Conservation (phyloP, 495 filamentous ascomycete genomes). For the Diplogelasinospora grovesii region DNA sequence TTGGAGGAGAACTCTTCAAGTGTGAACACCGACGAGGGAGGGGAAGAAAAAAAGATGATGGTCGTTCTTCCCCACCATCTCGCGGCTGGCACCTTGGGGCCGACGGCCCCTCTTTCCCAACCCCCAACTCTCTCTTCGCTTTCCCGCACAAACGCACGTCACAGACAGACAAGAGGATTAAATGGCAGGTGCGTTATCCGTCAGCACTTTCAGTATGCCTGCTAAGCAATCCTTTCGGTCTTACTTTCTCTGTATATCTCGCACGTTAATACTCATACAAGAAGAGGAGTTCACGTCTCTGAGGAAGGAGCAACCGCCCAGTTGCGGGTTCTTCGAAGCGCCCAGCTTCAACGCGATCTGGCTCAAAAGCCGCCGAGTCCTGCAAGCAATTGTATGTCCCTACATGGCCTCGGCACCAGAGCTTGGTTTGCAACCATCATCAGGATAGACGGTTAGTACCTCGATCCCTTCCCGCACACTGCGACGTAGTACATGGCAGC, state of each 20-base stretch:
- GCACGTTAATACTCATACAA: too few species aligned
- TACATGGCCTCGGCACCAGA: slow-evolving; percentile 16
- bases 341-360: too few species aligned
- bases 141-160: too few species aligned
- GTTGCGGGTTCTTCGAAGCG: too few species aligned
- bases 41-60: not conserved
- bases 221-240: too few species aligned
- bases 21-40: slow-evolving; percentile 4
- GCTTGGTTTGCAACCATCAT: slow-evolving; percentile 20
- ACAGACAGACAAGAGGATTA: too few species aligned
- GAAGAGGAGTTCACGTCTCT: too few species aligned
- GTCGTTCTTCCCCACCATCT: slow-evolving; percentile 11
- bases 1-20: too few species aligned
- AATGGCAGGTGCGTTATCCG: too few species aligned
- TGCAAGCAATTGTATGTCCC: slow-evolving; percentile 12
- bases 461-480: slow-evolving; percentile 19
- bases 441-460: slow-evolving; percentile 24
- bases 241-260: too few species aligned
- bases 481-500: slow-evolving; percentile 18
- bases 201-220: too few species aligned
- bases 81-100: slow-evolving; percentile 16
- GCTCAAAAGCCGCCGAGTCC: slow-evolving; percentile 7
- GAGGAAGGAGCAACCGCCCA: too few species aligned
- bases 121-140: slow-evolving; percentile 9
- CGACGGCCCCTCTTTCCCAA: slow-evolving; percentile 25